Base-by-base conservation (phyloP, 495 filamentous ascomycete species). In the Podospora appendiculata region DNA sequence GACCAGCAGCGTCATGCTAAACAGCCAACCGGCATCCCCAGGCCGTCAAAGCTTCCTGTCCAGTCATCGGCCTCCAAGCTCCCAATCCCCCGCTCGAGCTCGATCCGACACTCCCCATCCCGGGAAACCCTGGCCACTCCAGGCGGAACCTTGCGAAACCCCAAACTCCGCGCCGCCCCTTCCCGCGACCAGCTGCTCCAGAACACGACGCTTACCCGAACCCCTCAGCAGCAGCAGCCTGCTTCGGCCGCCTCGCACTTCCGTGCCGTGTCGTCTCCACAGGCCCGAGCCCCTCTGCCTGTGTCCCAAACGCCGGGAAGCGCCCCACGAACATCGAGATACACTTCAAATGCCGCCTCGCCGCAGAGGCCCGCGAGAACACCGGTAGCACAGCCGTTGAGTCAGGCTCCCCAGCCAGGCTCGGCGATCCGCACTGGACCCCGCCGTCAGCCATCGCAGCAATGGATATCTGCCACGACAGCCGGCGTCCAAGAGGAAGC, bases 121-220 rank as follows among this genome's bases (percentile, higher is more conserved):
- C 52, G 58, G 17, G 66, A 70, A 40, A 56, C 57, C 53, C 50
- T 70, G 16, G 32, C 47, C 3, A 13, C 45, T 16, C 8, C 14
- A 13, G 50, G 46, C 19, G 48, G 53, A 8, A 59, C 57, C 32
- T 13, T 64, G 32, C 70, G 66, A 50, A 70, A 68, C 52, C 69
- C 72, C 10, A 70, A 68, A 41, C 54, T 77, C 8, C 70, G 74
- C 32, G 32, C 73, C 2, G 41, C 70, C 5, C 50, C 70, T 36
- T 77, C 74, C 8, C 67, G 62, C 49, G 73, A 75, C 50, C 72
- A 67, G 44, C 50, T 77, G 14, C 43, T 17, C 11, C 16, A 17
- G 17, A 45, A 9, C 8, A 18, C 43, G 6, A 13, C 43, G 5
- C 43, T 13, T 7, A 12, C 9, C 19, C 43, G 43, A 17, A 45